A percentile compares a stretch with the other conserved stretches of the same genome.
Conservation (phyloP, 352 stramenopile genomes). For the Phytophthora cactorum region DNA sequence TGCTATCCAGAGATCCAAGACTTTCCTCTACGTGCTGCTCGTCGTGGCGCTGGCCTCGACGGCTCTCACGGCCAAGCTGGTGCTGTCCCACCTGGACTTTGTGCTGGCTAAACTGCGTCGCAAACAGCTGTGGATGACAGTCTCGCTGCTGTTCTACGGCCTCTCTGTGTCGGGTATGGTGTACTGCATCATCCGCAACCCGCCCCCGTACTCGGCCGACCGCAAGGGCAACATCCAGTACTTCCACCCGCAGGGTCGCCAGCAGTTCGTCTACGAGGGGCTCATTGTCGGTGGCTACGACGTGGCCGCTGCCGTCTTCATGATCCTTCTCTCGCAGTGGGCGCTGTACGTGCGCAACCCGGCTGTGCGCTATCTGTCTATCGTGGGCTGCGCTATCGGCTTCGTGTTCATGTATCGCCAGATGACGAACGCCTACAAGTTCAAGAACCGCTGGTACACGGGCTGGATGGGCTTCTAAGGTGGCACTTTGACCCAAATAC, state of each 20-base stretch:
- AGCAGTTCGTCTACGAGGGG: conserved; percentile 87
- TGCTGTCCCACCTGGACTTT: conserved; percentile 72
- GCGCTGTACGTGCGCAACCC: conserved; percentile 76
- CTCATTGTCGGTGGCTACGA: conserved; percentile 81
- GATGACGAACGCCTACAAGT: conserved; percentile 85
- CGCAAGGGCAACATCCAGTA: conserved; percentile 87
- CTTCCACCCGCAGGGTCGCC: conserved; percentile 83
- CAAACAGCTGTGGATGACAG: conserved; percentile 88
- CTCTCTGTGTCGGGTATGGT: conserved; percentile 90
- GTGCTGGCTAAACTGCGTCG: conserved; percentile 75
- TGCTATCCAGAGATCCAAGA: conserved; percentile 74
- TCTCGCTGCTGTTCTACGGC: conserved; percentile 88
- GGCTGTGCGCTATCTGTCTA: conserved; percentile 56
- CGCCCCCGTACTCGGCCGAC: conserved; percentile 69
- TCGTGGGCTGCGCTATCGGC: conserved; percentile 63
- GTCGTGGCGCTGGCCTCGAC: conserved; percentile 38
- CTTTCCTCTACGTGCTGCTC: conserved; percentile 60
- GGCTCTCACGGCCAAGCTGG: conserved; percentile 57
- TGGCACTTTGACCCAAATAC: neutral
- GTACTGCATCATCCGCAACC: conserved; percentile 91
- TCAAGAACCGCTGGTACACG: conserved; percentile 91
- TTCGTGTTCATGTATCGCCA: conserved; percentile 88
- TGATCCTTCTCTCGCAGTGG: conserved; percentile 87
- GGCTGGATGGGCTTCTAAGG: conserved; percentile 83
- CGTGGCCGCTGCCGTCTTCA: conserved; percentile 64